A percentile compares a stretch with the other conserved stretches of the same genome.
Conservation (phyloP, 192 early-diverging fungal species). For the Diversispora eburnea region DNA sequence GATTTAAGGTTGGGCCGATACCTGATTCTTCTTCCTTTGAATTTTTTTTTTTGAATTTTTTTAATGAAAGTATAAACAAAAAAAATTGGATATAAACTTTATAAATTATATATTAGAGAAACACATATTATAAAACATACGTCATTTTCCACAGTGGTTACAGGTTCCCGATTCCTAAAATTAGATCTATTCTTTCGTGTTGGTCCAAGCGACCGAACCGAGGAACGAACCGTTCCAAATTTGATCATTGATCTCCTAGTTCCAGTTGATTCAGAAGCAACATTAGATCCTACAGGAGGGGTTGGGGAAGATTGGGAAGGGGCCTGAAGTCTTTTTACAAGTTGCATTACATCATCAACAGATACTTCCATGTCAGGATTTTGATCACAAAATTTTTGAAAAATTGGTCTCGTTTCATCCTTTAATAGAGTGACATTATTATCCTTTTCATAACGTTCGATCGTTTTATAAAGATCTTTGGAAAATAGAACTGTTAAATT, state of each 20-base stretch:
- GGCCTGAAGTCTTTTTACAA: conserved; percentile 32
- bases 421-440: conserved; percentile 33
- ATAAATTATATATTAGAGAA: too few species aligned
- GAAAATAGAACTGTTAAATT: not conserved
- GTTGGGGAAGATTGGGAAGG: conserved; percentile 21
- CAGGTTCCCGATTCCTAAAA: too few species aligned
- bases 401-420: conserved; percentile 32
- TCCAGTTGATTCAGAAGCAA: conserved; percentile 7
- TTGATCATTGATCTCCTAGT: conserved; percentile 24
- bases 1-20: not conserved
- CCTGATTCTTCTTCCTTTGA: not conserved
- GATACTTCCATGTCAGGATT: conserved; percentile 46
- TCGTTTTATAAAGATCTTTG: conserved; percentile 33
- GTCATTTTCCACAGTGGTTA: not conserved
- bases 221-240: conserved; percentile 10
- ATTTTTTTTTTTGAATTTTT: too few species aligned
- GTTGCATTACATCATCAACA: conserved; percentile 41
- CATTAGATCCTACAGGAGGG: conserved; percentile 29
- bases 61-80: too few species aligned
- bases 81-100: too few species aligned
- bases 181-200: too few species aligned
- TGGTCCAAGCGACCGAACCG: too few species aligned
- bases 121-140: not conserved
- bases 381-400: conserved; percentile 31
- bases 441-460: conserved; percentile 36